Evolutionary conservation across 2,329 filamentous ascomycete genomes (phyloP).

Genomic region (Apiospora rasikravindrae): DNA sequence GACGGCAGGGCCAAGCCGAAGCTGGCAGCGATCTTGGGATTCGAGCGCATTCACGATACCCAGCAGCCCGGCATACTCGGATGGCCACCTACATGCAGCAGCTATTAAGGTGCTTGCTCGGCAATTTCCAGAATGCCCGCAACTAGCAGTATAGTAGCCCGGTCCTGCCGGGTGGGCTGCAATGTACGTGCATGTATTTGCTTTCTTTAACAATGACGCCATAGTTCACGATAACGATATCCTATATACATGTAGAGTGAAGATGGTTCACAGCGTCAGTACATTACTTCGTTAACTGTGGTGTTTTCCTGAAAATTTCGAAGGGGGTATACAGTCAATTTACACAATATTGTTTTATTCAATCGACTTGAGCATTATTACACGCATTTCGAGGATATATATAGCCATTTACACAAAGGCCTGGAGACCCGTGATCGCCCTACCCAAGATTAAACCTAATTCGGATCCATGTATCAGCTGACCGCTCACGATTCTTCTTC

Average conservation of each 20-base stretch:
- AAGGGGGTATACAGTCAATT: not conserved
- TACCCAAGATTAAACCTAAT: constrained; percentile 69
- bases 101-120: not conserved
- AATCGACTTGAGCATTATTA: no score
- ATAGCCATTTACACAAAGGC: constrained; percentile 68
- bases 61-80: not conserved
- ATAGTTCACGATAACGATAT: constrained; percentile 1
- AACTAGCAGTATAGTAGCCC: not conserved
- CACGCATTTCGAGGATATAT: not conserved
- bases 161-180: not conserved
- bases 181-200: not conserved
- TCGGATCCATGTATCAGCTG: constrained; percentile 15
- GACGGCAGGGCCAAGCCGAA: not conserved
- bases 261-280: no score
- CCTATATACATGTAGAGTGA: not conserved
- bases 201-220: not conserved
- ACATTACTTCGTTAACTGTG: no score
- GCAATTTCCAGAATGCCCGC: not conserved
- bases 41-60: not conserved
- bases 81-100: not conserved
- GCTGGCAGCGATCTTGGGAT: not conserved
- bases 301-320: no score
- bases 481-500: not conserved
- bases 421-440: constrained; percentile 74
- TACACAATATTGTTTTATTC: no score